phyloP scores from a whole-genome alignment of 2,329 filamentous ascomycete genomes.

The Helotiales sp. region DNA sequence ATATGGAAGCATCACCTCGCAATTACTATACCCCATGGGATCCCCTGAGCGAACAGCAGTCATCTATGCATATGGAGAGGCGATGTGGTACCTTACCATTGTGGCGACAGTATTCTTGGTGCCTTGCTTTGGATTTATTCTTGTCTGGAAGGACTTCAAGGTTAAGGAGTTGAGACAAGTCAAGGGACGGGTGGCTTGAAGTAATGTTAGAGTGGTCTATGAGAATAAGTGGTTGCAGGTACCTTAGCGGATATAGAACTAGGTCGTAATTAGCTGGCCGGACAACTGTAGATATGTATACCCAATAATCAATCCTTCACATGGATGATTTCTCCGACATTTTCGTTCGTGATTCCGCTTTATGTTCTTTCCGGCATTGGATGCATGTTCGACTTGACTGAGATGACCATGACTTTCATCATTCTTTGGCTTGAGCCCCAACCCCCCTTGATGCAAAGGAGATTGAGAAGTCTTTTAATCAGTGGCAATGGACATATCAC shows the following conservation, averaged over 20 bases:
- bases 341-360: too few relatives aligned
- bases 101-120: slow-evolving; percentile 40
- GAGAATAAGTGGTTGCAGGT: neutral
- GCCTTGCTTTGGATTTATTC: slow-evolving; percentile 42
- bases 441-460: too few relatives aligned
- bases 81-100: slow-evolving; percentile 47
- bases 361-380: too few relatives aligned
- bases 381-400: too few relatives aligned
- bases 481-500: too few relatives aligned
- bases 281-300: too few relatives aligned
- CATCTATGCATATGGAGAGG: slow-evolving; percentile 57
- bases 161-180: slow-evolving; percentile 40
- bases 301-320: too few relatives aligned
- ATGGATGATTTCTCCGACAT: too few relatives aligned
- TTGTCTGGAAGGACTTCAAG: slow-evolving; percentile 49
- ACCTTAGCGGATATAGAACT: neutral
- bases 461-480: too few relatives aligned
- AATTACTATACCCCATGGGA: slow-evolving; percentile 53
- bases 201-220: neutral
- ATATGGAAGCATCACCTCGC: slow-evolving; percentile 52
- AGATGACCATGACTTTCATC: too few relatives aligned
- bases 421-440: too few relatives aligned
- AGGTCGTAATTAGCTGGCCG: too few relatives aligned
- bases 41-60: slow-evolving; percentile 55
- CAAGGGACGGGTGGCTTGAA: slow-evolving; percentile 20